Evolutionary conservation across 2,329 filamentous ascomycete species (phyloP), one percentile per base, ranked within the genome.

Genomic region (Epichloe baconii): DNA sequence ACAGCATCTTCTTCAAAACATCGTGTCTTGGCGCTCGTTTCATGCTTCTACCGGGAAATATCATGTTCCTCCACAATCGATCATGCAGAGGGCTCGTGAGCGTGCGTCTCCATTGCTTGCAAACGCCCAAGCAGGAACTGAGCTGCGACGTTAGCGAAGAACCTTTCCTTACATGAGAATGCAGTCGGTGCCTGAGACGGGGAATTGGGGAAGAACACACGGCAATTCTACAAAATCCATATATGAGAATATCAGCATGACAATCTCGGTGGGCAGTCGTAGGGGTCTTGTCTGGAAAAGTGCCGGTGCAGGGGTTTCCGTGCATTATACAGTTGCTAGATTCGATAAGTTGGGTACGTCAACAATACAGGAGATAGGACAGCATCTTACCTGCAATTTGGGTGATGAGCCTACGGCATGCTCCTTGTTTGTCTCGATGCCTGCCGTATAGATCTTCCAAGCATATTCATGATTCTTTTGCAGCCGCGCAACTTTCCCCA

Each of bases 371-470:
- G 14, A 37, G n/a, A 14, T 3, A 4, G 8, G 26, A 15, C 17
- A 23, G 6, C 3, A n/a, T 55, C 59, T 31, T 41, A 68, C 68
- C 58, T 67, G 61, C n/a, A 67, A 58, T 54, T 68, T 68, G 12
- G 60, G 55, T 4, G 61, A 63, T 12, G 35, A 64, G 55, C 10
- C 62, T 55, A 43, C 62, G 57, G 19, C 53, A 55, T 40, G 59
- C 57, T 36, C 59, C 61, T 50, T 53, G n/a, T 48, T 53, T 21
- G 64, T 63, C 37, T 70, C 62, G 45, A 71, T 63, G 3, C 69
- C 70, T 11, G 68, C 64, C 50, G 54, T 67, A 53, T 69, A 71
- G 8, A 71, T 54, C 35, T 65, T 65, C 65, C 68, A 71, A 1
- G 70, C 70, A 47, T 66, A 64, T 23, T 66, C 62, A 38, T 63